Percentiles rank a stretch among this genome's conserved stretches.
Evolutionary conservation across 768 basidiomycete species (phyloP).

Genomic region (Pleurotus giganteus): DNA sequence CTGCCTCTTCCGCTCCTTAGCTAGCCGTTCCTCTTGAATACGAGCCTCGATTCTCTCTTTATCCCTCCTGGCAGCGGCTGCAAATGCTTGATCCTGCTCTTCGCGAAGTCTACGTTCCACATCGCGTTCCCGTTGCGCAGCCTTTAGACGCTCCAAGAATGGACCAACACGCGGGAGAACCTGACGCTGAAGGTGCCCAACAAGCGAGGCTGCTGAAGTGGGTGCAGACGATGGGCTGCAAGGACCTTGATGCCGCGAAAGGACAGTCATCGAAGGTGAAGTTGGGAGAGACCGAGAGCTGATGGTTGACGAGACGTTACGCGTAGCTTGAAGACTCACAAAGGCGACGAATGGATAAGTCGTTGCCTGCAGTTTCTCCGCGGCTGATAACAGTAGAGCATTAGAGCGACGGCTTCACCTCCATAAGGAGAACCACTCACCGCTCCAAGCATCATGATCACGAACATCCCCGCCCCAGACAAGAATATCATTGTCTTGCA

Average conservation of each 20-base stretch:
- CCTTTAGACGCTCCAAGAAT: constrained; percentile 63
- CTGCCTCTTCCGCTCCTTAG: constrained; percentile 25
- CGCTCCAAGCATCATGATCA: constrained; percentile 78
- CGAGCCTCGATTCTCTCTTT: constrained; percentile 39
- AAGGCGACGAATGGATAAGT: constrained; percentile 95
- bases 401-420: constrained; percentile 8
- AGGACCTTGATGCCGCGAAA: constrained; percentile 83
- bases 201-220: constrained; percentile 63
- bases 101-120: constrained; percentile 64
- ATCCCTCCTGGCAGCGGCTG: constrained; percentile 59
- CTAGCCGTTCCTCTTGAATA: constrained; percentile 19
- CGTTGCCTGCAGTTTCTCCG: constrained; percentile 79
- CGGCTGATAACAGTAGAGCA: constrained; percentile 24
- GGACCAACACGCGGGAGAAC: constrained; percentile 81
- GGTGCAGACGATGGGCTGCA: constrained; percentile 35
- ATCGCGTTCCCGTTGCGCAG: constrained; percentile 46
- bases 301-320: constrained; percentile 36
- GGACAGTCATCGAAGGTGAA: constrained; percentile 65
- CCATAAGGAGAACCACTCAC: constrained; percentile 22
- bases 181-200: constrained; percentile 63
- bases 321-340: constrained; percentile 79
- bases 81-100: constrained; percentile 81
- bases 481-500: constrained; percentile 73
- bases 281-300: constrained; percentile 28
- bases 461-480: constrained; percentile 94